A percentile compares a stretch with the other conserved stretches of the same genome.
Conservation (phyloP, 257 asterid species). For the Solanum stenotomum region DNA sequence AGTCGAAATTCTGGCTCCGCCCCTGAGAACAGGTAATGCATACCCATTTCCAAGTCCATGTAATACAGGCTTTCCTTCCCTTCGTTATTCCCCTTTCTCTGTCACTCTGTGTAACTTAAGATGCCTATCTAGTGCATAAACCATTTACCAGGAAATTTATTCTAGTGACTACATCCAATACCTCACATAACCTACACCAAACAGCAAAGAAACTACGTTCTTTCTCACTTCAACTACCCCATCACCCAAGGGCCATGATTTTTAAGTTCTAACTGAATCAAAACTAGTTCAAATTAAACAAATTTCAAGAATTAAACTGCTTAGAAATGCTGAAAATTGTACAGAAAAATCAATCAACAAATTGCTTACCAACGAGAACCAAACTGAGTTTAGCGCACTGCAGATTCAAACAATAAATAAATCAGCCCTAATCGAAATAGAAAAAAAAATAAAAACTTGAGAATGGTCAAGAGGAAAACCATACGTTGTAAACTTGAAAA, state of each 20-base stretch:
- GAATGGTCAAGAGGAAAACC: background rate
- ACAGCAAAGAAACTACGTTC: background rate
- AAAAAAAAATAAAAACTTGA: background rate
- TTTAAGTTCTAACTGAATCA: background rate
- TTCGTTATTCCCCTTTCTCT: background rate
- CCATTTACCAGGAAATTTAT: background rate
- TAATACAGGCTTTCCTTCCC: background rate
- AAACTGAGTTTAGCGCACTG: slow-evolving; percentile 90
- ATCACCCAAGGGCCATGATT: background rate
- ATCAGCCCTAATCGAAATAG: background rate
- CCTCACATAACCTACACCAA: background rate
- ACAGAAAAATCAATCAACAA: background rate
- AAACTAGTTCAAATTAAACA: background rate
- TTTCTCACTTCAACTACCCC: background rate
- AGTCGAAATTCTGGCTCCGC: background rate
- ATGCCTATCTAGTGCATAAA: background rate
- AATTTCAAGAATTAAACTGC: background rate
- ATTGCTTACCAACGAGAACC: slow-evolving; percentile 72
- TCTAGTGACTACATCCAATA: background rate
- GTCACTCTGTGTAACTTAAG: background rate
- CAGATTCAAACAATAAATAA: background rate
- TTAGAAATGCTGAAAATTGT: background rate
- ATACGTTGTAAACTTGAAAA: slow-evolving; percentile 79
- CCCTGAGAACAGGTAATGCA: background rate
- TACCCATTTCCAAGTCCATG: background rate